phyloP scores from a whole-genome alignment of 108 stramenopile species.

The Skeletonema menzelii region DNA sequence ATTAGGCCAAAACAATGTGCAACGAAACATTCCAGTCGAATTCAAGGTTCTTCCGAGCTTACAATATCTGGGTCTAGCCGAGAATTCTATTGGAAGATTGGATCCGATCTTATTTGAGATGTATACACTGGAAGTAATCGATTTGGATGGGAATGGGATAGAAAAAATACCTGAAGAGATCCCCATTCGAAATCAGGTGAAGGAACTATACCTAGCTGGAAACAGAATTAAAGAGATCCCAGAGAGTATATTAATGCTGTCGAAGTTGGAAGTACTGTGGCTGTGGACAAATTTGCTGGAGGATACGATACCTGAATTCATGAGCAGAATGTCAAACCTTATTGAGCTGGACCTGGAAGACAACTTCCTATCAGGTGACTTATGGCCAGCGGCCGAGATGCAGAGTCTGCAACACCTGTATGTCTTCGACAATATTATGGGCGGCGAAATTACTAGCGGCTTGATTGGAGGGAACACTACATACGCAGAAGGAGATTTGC shows the following conservation, averaged over 20 bases:
- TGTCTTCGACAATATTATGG: conserved; percentile 4
- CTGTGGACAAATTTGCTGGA: conserved; percentile 5
- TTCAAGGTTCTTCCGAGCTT: conserved; percentile 1
- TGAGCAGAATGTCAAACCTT: neutral
- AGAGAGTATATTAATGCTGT: conserved; percentile 1
- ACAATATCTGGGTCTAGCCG: conserved; percentile 1
- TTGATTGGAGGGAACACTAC: neutral
- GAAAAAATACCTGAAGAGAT: neutral
- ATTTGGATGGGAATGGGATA: conserved; percentile 4
- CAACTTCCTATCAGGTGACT: conserved; percentile 1
- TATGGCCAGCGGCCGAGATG: conserved; percentile 4
- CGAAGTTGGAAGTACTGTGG: conserved; percentile 2
- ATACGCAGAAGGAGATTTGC: conserved; percentile 1
- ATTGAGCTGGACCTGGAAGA: conserved; percentile 8
- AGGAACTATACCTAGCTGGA: neutral
- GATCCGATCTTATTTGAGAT: conserved; percentile 1
- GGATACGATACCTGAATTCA: neutral
- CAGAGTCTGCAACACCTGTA: neutral
- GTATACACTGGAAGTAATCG: conserved; percentile 2
- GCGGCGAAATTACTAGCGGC: neutral
- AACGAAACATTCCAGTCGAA: neutral
- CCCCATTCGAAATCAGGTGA: conserved; percentile 1
- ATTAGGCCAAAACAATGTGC: neutral
- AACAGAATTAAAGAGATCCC: conserved; percentile 3
- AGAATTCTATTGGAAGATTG: neutral